Evolutionary conservation across 164 flowering plant genomes (phyloP).

Genomic region (Sedum album): DNA sequence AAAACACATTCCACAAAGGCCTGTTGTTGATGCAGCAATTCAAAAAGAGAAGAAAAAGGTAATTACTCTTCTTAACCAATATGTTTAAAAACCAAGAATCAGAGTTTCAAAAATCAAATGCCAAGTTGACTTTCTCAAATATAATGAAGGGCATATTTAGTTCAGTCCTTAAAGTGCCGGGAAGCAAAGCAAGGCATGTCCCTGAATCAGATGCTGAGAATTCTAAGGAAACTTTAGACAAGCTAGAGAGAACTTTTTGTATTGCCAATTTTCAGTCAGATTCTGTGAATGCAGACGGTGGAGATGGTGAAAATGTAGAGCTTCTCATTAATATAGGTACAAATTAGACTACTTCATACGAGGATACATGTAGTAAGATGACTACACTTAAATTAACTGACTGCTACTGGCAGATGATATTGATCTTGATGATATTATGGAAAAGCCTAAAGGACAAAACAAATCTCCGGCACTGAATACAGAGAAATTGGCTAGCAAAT

Average conservation of each 20-base stretch:
- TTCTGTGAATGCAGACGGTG: slow-evolving; percentile 22
- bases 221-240: slow-evolving; percentile 39
- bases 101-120: not conserved
- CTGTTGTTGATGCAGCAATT: slow-evolving; percentile 15
- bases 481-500: slow-evolving; percentile 49
- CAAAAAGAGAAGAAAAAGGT: slow-evolving; percentile 88
- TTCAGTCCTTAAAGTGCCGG: slow-evolving; percentile 43
- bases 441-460: slow-evolving; percentile 54
- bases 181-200: slow-evolving; percentile 42
- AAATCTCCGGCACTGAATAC: slow-evolving; percentile 47
- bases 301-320: slow-evolving; percentile 32
- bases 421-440: slow-evolving; percentile 57
- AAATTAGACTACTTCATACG: not conserved
- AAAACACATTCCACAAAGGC: slow-evolving; percentile 28
- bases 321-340: slow-evolving; percentile 63
- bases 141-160: slow-evolving; percentile 54
- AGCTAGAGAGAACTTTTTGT: slow-evolving; percentile 51
- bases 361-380: not conserved
- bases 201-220: slow-evolving; percentile 36
- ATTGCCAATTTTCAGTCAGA: slow-evolving; percentile 40
- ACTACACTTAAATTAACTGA: too few species aligned
- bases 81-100: not conserved
- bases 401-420: slow-evolving; percentile 56
- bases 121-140: slow-evolving; percentile 2
- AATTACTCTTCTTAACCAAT: not conserved